Evolutionary conservation across 176 grass and related monocot genomes (phyloP).

Genomic region (Poa pratensis): DNA sequence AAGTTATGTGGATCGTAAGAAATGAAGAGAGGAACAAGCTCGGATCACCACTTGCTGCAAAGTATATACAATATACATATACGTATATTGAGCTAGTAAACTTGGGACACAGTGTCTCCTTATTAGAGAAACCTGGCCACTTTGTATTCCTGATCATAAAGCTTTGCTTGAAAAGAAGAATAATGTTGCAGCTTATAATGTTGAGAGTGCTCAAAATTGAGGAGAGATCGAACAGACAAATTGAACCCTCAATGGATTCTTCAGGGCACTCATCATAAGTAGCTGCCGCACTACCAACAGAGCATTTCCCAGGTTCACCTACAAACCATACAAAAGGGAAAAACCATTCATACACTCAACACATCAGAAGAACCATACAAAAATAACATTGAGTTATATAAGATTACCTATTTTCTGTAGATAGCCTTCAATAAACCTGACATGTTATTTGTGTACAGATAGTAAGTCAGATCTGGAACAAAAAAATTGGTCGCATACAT

Average conservation of each 20-base stretch:
- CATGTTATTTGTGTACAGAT: conserved; percentile 93
- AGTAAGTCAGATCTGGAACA: conserved; percentile 93
- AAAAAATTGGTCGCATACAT: conserved; percentile 97
- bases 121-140: no score
- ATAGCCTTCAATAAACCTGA: conserved; percentile 96
- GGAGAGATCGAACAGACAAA: conserved; percentile 86
- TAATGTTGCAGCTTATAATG: conserved; percentile 39
- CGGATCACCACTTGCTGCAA: no score
- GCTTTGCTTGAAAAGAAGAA: background rate
- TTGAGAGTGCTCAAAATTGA: conserved; percentile 94
- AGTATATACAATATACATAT: no score
- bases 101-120: no score
- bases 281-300: conserved; percentile 89
- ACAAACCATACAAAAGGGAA: conserved; percentile 35
- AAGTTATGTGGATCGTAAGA: no score
- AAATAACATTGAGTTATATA: conserved; percentile 2
- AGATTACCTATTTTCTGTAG: conserved; percentile 74
- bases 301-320: conserved; percentile 95
- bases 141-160: background rate
- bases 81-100: no score
- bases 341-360: conserved; percentile 9
- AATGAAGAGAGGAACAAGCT: no score
- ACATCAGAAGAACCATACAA: conserved; percentile 9
- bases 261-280: conserved; percentile 90
- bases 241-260: conserved; percentile 96